Conservation (phyloP, 2,329 filamentous ascomycete genomes). For the Eurotiales sp. region DNA sequence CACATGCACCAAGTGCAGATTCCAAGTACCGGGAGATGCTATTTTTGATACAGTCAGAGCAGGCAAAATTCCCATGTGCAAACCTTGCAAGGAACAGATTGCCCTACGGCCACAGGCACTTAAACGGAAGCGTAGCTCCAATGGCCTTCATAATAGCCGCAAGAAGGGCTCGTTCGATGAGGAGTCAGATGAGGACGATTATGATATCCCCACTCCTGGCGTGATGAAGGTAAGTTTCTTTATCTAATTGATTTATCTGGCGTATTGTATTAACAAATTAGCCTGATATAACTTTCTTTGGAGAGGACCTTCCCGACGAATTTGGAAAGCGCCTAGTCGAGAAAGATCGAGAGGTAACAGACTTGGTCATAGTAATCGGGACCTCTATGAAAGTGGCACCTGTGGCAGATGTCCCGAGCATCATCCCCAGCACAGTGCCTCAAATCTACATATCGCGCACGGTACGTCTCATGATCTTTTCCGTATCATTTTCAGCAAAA, state of each 20-base stretch:
- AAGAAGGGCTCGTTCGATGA: constrained; percentile 55
- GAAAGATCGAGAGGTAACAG: constrained; percentile 73
- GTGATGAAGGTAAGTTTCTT: constrained; percentile 65
- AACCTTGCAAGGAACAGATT: constrained; percentile 61
- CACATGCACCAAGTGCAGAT: constrained; percentile 76
- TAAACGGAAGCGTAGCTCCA: constrained; percentile 53
- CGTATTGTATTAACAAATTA: constrained; percentile 20
- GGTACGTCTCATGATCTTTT: too few species aligned
- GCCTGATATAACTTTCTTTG: constrained; percentile 98
- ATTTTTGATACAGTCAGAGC: constrained; percentile 78
- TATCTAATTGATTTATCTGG: neutral
- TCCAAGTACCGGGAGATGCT: constrained; percentile 67
- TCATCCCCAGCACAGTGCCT: constrained; percentile 72
- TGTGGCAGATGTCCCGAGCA: constrained; percentile 84
- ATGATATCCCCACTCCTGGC: constrained; percentile 65
- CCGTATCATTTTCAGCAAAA: neutral
- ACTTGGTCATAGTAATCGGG: constrained; percentile 92
- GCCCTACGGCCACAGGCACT: constrained; percentile 43
- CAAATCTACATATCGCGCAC: constrained; percentile 88
- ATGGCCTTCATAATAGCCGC: constrained; percentile 48
- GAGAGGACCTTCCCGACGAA: constrained; percentile 77
- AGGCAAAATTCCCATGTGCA: constrained; percentile 72
- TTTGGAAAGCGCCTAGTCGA: constrained; percentile 80
- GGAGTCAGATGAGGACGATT: constrained; percentile 56
- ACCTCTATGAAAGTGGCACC: constrained; percentile 94